A percentile compares a stretch with the other conserved stretches of the same genome.
Evolutionary conservation across 495 filamentous ascomycete species (phyloP).

Genomic region (Hypoxylon cercidicola): DNA sequence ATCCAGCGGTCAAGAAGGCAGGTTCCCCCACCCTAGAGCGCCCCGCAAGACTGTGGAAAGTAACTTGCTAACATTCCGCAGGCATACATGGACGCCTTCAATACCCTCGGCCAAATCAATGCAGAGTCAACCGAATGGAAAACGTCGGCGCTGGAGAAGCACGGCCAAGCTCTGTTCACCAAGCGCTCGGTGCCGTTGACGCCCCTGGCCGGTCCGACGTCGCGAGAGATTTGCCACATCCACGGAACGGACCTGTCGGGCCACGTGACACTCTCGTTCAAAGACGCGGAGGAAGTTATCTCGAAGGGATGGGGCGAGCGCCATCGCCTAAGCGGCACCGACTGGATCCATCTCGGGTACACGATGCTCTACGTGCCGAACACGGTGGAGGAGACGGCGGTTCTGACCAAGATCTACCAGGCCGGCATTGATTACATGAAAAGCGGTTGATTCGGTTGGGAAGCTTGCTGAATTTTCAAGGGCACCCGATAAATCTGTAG

Average conservation of each 20-base stretch:
- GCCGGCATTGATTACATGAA: constrained; percentile 36
- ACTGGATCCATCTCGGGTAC: constrained; percentile 45
- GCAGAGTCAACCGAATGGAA: constrained; percentile 56
- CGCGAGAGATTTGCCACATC: constrained; percentile 80
- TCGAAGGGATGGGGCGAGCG: constrained; percentile 86
- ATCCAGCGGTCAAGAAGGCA: constrained; percentile 22
- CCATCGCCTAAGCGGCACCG: constrained; percentile 74
- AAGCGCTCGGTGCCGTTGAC: constrained; percentile 39
- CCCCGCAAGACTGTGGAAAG: too few species aligned
- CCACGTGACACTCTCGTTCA: constrained; percentile 78
- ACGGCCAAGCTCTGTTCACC: constrained; percentile 76
- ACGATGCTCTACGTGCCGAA: constrained; percentile 39
- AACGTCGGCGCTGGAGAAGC: constrained; percentile 79
- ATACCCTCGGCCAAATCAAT: constrained; percentile 57
- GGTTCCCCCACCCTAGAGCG: not conserved
- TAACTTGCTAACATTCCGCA: constrained; percentile 13
- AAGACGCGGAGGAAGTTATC: constrained; percentile 79
- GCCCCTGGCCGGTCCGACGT: constrained; percentile 67
- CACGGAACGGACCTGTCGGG: constrained; percentile 76
- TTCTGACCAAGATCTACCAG: constrained; percentile 23
- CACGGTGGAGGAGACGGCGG: constrained; percentile 27
- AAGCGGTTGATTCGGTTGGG: constrained; percentile 24
- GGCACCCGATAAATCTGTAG: too few species aligned
- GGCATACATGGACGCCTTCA: constrained; percentile 56
- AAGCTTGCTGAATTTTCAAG: too few species aligned